Evolutionary conservation across 306 rosid genomes (phyloP).

Genomic region (Purshia tridentata): DNA sequence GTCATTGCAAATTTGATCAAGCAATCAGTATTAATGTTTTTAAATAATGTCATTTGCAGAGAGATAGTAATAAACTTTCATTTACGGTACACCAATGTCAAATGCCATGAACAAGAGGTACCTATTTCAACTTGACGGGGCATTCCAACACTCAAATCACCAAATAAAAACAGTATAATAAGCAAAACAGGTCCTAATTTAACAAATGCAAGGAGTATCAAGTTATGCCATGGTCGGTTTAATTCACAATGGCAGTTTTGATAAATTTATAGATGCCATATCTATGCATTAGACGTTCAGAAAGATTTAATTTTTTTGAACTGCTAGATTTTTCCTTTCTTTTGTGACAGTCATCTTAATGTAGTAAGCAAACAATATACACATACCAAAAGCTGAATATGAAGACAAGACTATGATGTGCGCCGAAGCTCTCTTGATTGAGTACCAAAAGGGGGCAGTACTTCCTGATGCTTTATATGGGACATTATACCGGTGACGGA

Average conservation of each 20-base stretch:
- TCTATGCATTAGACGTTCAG: background rate
- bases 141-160: background rate
- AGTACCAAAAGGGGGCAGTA: conserved; percentile 37
- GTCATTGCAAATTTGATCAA: background rate
- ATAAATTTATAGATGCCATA: background rate
- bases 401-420: conserved; percentile 57
- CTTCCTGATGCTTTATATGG: conserved; percentile 35
- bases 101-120: background rate
- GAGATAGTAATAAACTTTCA: background rate
- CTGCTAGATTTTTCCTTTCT: background rate
- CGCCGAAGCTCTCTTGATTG: conserved; percentile 63
- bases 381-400: conserved; percentile 57
- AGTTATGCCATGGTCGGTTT: background rate
- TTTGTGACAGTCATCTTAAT: background rate
- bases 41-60: background rate
- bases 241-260: background rate
- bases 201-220: background rate
- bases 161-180: background rate
- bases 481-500: conserved; percentile 35
- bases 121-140: background rate
- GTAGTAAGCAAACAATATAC: background rate
- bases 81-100: background rate
- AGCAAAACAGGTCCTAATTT: background rate
- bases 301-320: background rate
- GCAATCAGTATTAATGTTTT: no score